Percentiles rank a stretch among this genome's conserved stretches.
Conservation (phyloP, 2,329 filamentous ascomycete genomes). For the Alternaria longipes region DNA sequence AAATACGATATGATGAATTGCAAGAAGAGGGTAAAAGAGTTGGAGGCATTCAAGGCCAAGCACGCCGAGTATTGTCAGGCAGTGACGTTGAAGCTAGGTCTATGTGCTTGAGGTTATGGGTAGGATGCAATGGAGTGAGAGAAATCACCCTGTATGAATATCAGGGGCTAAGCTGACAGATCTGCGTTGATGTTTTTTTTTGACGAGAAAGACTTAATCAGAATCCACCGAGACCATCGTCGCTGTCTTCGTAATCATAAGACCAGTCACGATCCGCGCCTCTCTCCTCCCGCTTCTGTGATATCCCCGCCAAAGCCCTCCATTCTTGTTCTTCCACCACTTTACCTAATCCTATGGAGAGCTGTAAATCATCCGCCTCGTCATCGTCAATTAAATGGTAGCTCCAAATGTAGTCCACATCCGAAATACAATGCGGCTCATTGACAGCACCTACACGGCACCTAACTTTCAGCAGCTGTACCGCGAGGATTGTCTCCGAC, state of each 20-base stretch:
- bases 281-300: slow-evolving; percentile 22
- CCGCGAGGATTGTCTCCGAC: slow-evolving; percentile 27
- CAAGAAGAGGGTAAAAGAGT: not conserved
- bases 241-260: slow-evolving; percentile 4
- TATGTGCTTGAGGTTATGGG: not conserved
- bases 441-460: slow-evolving; percentile 33
- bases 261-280: slow-evolving; percentile 2
- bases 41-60: not conserved
- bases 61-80: not conserved
- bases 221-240: slow-evolving; percentile 17
- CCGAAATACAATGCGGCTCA: slow-evolving; percentile 40
- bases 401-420: slow-evolving; percentile 40
- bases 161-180: not conserved
- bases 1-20: not conserved
- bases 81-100: not conserved
- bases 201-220: not conserved
- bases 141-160: not conserved
- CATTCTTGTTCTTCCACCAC: slow-evolving; percentile 29
- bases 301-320: slow-evolving; percentile 31
- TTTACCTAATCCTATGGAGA: slow-evolving; percentile 42
- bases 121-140: not conserved
- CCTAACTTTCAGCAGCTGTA: slow-evolving; percentile 39
- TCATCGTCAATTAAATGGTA: slow-evolving; percentile 34
- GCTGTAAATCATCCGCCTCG: slow-evolving; percentile 29
- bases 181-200: not conserved